Base-by-base conservation (phyloP, 1,139 yeast genomes). In the Yamadazyma dendronema region DNA sequence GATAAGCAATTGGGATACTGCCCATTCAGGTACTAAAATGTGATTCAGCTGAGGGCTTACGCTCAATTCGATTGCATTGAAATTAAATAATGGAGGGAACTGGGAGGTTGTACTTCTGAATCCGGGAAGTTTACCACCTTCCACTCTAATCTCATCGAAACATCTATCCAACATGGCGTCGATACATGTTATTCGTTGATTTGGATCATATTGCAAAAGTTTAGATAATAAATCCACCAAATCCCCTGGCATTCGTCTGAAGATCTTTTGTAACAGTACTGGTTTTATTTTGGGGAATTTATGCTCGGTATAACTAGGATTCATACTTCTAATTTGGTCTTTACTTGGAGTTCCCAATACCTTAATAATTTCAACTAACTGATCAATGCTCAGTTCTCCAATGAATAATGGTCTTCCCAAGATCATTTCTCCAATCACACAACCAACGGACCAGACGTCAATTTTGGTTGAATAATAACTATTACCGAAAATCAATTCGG, bases 301-400 rank as follows among this genome's bases (percentile, higher is more conserved):
- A 65, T 92, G 97, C 60, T 92, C 98, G 83, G 88, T 86, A 67
- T 92, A 94, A 62, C 88, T 90, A 42, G 97, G 96, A 62, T 92
- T 92, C 98, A 92, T 92, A 46, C 90, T 79, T 56, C 83, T 77
- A 50, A 92, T 92, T 62, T 92, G 97, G 36, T 89, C 96, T 44
- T 85, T 80, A 16, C 95, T 73, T 14, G 98, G 98, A 1, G 98
- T 92, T n/a, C 98, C 98, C 56, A 92, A 72, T 17, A 92, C 87
- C 62, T 92, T 92, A 60, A 92, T 92, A 53, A 92, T 92, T 62
- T 92, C 98, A 21, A 92, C 98, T 55, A 92, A 75, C 62, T 92
- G 98, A 62, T 92, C 98, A 44, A 92, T 90, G 34, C 98, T 97
- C 41, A 92, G 84, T 59, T 92, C 97, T 35, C 98, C 98, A 10